Percentiles rank a stretch among this genome's conserved stretches.
Conservation (phyloP, 768 basidiomycete species). For the Harrya chromipes region DNA sequence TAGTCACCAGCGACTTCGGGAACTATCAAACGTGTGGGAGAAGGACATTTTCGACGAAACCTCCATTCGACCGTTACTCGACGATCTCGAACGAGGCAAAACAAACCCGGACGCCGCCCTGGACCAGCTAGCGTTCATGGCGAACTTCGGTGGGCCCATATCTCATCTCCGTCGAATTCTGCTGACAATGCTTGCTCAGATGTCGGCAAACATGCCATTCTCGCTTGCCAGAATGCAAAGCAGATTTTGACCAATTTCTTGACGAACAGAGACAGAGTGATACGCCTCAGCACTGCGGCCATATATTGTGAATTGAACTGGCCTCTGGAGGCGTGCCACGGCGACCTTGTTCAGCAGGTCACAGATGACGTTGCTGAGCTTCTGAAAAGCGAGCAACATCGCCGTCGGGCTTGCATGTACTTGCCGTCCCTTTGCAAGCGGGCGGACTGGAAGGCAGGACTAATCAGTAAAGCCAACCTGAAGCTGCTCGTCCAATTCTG, state of each 20-base stretch:
- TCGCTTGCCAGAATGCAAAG: neutral
- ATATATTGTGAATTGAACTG: constrained; percentile 26
- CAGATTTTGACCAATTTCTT: constrained; percentile 14
- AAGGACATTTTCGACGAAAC: constrained; percentile 27
- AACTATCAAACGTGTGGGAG: constrained; percentile 24
- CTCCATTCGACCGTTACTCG: constrained; percentile 16
- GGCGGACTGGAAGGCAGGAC: constrained; percentile 1
- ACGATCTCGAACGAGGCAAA: constrained; percentile 15
- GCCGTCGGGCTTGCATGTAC: constrained; percentile 26
- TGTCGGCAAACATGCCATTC: constrained; percentile 11
- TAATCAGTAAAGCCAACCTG: constrained; percentile 13
- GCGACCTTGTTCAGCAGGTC: constrained; percentile 4
- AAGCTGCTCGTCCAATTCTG: constrained; percentile 17
- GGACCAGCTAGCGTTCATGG: constrained; percentile 30
- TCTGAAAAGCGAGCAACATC: constrained; percentile 5
- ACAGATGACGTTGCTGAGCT: constrained; percentile 13
- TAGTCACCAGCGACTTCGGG: constrained; percentile 18
- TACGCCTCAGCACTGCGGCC: constrained; percentile 25
- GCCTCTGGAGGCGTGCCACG: constrained; percentile 5
- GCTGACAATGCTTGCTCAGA: constrained; percentile 10
- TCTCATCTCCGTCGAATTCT: neutral
- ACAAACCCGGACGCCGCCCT: constrained; percentile 18
- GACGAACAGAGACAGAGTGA: constrained; percentile 8
- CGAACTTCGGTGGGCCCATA: constrained; percentile 23
- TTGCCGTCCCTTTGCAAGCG: constrained; percentile 29